Evolutionary conservation across 108 stramenopile genomes (phyloP).

Genomic region (Cylindrotheca fusiformis): DNA sequence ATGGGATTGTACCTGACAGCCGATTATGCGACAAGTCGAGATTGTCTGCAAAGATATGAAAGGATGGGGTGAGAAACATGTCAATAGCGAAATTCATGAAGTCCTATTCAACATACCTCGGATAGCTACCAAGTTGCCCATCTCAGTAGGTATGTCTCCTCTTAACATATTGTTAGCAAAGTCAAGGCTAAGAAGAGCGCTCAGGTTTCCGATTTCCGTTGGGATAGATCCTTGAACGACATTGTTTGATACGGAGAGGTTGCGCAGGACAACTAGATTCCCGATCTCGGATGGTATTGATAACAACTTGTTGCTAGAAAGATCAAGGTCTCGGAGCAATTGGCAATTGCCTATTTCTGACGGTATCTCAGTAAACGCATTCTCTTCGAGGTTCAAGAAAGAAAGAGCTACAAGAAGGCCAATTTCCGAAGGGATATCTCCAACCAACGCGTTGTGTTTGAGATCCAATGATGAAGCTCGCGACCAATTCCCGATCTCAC

Average conservation of each 20-base stretch:
- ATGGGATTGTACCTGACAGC: constrained; percentile 46
- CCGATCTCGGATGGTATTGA: constrained; percentile 51
- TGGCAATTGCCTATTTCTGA: constrained; percentile 6
- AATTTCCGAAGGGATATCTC: constrained; percentile 27
- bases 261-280: constrained; percentile 22
- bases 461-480: constrained; percentile 28
- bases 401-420: neutral
- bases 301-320: constrained; percentile 41
- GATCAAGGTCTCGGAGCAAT: constrained; percentile 7
- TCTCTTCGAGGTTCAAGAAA: neutral
- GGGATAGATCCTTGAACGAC: constrained; percentile 28
- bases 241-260: constrained; percentile 38
- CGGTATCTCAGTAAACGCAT: constrained; percentile 9
- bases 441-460: constrained; percentile 13
- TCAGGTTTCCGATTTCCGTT: constrained; percentile 41
- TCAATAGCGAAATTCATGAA: no score
- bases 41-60: constrained; percentile 6
- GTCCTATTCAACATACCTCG: no score
- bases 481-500: constrained; percentile 28
- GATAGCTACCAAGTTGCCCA: neutral
- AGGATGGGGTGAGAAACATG: no score
- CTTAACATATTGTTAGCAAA: constrained; percentile 21
- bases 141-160: constrained; percentile 17
- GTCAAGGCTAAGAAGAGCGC: constrained; percentile 7
- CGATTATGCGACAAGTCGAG: constrained; percentile 35